Base-by-base conservation (phyloP, 2,329 filamentous ascomycete species). In the Juglanconis oblonga region DNA sequence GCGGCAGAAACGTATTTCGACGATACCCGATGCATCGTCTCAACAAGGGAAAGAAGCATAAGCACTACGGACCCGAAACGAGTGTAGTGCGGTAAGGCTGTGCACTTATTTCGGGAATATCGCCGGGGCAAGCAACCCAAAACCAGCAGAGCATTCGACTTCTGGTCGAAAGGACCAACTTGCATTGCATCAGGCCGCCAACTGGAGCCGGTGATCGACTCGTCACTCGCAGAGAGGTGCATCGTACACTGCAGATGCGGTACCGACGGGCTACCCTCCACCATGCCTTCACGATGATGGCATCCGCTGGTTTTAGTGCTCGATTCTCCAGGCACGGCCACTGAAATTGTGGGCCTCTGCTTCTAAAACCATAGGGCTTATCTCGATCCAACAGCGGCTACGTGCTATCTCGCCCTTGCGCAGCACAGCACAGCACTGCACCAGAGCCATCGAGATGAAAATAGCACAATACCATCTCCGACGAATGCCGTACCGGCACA, bases 71-170 rank as follows among this genome's bases (percentile, higher is more conserved):
- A 11, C 24, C 47, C 59, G 33, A 35, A 36, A 59, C 52, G 36
- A 52, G 59, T 35, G 52, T 52, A 62, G 48, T 52, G 55, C 47
- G 49, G 36, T 56, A 59, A 62, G 60, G 60, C 60, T 62, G 57
- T 62, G 56, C 57, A 59, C 56, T 59, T 62, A 62, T 62, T 62
- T 59, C 56, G 55, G 59, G 59, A 61, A 58, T 42, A 38, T 56
- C 52, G 48, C 33, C n/a, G 17, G 38, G 31, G 33, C 38, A 31
- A 33, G 40, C 38, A 47, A 45, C 40, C 52, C 40, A 32, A 54
- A 40, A 35, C 3, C 49, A 51, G 49, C 49, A 51, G 17, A 35
- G 6, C n/a, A 10, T n/a, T 9, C 13, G 14, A 47, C 8, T 4
- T n/a, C 45, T 52, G 57, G 33, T 55, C 17, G 24, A 50, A 36